These are phyloP conservation scores for Sugiyamaella chiloensis DNA, from an alignment of 805 yeast species.

Conservation along the genomic window DNA sequence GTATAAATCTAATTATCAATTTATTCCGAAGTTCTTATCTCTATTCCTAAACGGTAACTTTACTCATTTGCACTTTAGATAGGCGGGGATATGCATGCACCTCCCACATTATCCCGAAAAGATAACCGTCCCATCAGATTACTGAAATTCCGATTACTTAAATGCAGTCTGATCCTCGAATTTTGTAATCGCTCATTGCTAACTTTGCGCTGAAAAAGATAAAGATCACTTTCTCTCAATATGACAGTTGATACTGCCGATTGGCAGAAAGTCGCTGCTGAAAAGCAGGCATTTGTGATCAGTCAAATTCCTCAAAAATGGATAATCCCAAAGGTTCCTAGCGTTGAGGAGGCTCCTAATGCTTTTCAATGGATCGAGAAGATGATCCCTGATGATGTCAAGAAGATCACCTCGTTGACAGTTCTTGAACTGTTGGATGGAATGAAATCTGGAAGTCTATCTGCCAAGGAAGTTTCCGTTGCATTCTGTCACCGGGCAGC, in stretches of 20 bases:
- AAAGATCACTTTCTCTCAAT: too few relatives aligned
- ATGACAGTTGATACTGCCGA: conserved; percentile 45
- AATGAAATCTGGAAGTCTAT: conserved; percentile 32
- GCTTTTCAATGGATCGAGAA: conserved; percentile 11
- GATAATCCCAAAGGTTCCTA: conserved; percentile 9
- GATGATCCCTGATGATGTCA: conserved; percentile 9
- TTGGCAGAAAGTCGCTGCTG: conserved; percentile 64
- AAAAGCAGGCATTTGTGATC: conserved; percentile 5
- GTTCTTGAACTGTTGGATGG: conserved; percentile 6
- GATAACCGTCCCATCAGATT: too few relatives aligned
- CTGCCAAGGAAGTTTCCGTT: conserved; percentile 39
- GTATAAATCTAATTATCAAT: too few relatives aligned
- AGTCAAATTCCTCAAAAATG: conserved; percentile 13
- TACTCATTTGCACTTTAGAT: too few relatives aligned
- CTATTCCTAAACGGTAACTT: too few relatives aligned
- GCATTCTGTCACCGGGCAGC: conserved; percentile 61
- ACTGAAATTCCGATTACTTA: too few relatives aligned
- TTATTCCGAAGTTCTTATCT: too few relatives aligned
- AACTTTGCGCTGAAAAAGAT: too few relatives aligned
- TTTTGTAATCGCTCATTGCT: too few relatives aligned
- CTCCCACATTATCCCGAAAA: too few relatives aligned
- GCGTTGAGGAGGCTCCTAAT: conserved; percentile 10
- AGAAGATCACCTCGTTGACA: conserved; percentile 12
- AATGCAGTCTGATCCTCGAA: too few relatives aligned
- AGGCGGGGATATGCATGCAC: too few relatives aligned